Evolutionary conservation across 148 eudicot species (phyloP).

Genomic region (Euryodendron excelsum): DNA sequence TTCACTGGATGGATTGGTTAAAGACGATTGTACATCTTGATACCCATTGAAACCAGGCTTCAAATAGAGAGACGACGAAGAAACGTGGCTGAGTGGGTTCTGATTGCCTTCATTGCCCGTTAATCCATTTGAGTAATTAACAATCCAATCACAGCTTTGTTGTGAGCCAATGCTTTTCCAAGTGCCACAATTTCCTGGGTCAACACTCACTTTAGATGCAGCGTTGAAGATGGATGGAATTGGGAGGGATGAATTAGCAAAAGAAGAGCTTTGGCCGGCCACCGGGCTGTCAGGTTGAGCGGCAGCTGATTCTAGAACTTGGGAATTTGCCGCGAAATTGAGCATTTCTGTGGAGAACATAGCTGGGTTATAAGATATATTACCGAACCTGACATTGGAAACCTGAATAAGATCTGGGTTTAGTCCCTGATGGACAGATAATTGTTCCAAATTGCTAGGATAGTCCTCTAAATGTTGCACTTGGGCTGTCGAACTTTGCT

Average conservation of each 20-base stretch:
- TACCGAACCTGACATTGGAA: constrained; percentile 14
- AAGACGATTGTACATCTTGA: constrained; percentile 3
- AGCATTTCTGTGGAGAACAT: constrained; percentile 29
- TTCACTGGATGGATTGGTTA: constrained; percentile 9
- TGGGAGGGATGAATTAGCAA: constrained; percentile 7
- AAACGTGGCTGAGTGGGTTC: neutral
- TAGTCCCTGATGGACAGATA: constrained; percentile 3
- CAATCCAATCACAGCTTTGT: constrained; percentile 24
- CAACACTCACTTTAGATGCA: constrained; percentile 22
- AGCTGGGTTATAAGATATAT: constrained; percentile 21
- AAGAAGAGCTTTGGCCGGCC: neutral
- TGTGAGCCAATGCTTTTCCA: constrained; percentile 30
- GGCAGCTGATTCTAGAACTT: neutral
- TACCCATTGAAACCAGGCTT: constrained; percentile 15
- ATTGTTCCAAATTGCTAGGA: constrained; percentile 13
- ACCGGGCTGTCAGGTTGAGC: neutral
- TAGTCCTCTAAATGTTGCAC: constrained; percentile 5
- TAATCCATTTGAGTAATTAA: constrained; percentile 10
- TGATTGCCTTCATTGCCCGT: constrained; percentile 10
- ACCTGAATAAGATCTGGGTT: constrained; percentile 21
- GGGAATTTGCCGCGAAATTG: constrained; percentile 18
- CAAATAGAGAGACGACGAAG: neutral
- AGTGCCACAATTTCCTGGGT: constrained; percentile 27
- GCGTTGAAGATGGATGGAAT: constrained; percentile 7
- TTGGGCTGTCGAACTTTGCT: constrained; percentile 17